These are phyloP conservation scores for Rugosomyces carneus DNA, from an alignment of 1,284 basidiomycete genomes.

Conservation along the genomic window DNA sequence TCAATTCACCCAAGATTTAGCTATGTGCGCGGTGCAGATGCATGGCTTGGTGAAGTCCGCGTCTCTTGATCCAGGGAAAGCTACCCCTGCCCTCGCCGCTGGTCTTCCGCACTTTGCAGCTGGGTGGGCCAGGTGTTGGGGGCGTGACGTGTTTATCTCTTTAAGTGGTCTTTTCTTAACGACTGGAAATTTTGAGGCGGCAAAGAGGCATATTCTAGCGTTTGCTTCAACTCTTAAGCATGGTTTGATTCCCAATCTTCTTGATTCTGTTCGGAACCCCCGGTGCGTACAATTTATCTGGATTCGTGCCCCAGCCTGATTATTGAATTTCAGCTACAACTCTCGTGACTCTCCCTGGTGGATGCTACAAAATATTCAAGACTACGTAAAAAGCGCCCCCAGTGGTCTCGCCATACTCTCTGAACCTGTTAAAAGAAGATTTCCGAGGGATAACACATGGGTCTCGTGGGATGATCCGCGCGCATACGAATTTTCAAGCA, in stretches of 20 bases:
- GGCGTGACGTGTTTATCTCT: slow-evolving; percentile 95
- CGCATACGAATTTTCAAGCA: slow-evolving; percentile 78
- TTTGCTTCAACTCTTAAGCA: slow-evolving; percentile 86
- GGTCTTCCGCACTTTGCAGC: slow-evolving; percentile 89
- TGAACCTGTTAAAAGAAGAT: slow-evolving; percentile 83
- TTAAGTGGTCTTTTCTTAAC: slow-evolving; percentile 87
- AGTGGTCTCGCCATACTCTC: slow-evolving; percentile 79
- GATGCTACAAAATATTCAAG: slow-evolving; percentile 98
- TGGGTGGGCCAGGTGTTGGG: slow-evolving; percentile 94
- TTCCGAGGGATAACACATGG: slow-evolving; percentile 92
- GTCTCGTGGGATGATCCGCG: slow-evolving; percentile 84
- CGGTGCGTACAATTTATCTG: slow-evolving; percentile 44
- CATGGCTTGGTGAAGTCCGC: slow-evolving; percentile 85
- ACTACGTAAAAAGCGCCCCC: slow-evolving; percentile 83
- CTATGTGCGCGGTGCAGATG: slow-evolving; percentile 87
- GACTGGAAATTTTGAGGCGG: slow-evolving; percentile 84
- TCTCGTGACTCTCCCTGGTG: slow-evolving; percentile 95
- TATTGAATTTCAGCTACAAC: slow-evolving; percentile 57
- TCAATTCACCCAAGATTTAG: slow-evolving; percentile 85
- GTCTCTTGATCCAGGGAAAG: slow-evolving; percentile 67
- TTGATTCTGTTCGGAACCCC: slow-evolving; percentile 82
- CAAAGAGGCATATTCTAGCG: slow-evolving; percentile 82
- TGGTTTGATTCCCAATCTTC: slow-evolving; percentile 87
- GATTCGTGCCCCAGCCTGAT: slow-evolving; percentile 10
- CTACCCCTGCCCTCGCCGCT: slow-evolving; percentile 83